phyloP scores from a whole-genome alignment of 768 basidiomycete genomes.

The Leccinum subgranulosum region DNA sequence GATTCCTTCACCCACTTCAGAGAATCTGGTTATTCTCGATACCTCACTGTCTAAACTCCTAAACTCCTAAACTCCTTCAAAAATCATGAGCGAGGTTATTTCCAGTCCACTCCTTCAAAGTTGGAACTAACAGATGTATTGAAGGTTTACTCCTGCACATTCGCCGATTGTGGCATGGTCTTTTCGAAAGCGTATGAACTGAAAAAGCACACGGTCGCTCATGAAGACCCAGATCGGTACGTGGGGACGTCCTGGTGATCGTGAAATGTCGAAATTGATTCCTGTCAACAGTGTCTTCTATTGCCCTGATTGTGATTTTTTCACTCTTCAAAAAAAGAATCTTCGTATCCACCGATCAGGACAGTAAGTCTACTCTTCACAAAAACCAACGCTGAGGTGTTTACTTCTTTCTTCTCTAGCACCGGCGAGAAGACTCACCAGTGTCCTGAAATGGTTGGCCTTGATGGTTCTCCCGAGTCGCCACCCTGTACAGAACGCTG shows the following conservation, averaged over 20 bases:
- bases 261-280: neutral
- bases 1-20: neutral
- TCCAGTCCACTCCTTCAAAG: neutral
- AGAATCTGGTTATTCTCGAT: constrained; percentile 15
- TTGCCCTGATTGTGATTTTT: constrained; percentile 17
- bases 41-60: neutral
- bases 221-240: constrained; percentile 7
- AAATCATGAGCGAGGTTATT: constrained; percentile 11
- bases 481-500: constrained; percentile 3
- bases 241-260: neutral
- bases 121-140: neutral
- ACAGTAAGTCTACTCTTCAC: constrained; percentile 14
- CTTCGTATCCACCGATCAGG: constrained; percentile 13
- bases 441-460: constrained; percentile 5
- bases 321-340: constrained; percentile 19
- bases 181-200: constrained; percentile 8
- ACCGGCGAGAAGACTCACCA: constrained; percentile 18
- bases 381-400: too few species aligned
- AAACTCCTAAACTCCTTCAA: neutral
- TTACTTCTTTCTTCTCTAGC: constrained; percentile 4
- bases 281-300: constrained; percentile 3
- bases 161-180: neutral
- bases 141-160: constrained; percentile 4
- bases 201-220: constrained; percentile 10
- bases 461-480: neutral